phyloP scores from a whole-genome alignment of 2,329 filamentous ascomycete genomes.

The Zarea fungicola region DNA sequence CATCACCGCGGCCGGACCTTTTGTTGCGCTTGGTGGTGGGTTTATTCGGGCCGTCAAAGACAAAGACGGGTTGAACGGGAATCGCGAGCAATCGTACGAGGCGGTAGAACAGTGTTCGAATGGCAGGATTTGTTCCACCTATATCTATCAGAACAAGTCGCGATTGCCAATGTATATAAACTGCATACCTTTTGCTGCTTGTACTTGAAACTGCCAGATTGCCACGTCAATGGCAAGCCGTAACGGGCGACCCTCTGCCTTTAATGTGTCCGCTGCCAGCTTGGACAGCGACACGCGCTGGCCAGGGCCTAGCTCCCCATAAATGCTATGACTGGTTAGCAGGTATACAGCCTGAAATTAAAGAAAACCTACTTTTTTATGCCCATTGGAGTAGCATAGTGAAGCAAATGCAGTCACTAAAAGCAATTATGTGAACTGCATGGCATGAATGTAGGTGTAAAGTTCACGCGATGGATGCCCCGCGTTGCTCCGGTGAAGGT shows the following conservation, averaged over 20 bases:
- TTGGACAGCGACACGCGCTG: conserved; percentile 76
- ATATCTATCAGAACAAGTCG: not conserved
- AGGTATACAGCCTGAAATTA: not conserved
- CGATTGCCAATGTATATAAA: not conserved
- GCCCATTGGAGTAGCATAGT: conserved; percentile 43
- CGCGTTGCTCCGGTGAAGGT: conserved; percentile 27
- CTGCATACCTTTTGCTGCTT: conserved; percentile 64
- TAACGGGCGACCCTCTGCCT: conserved; percentile 64
- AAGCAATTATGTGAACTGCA: conserved; percentile 13
- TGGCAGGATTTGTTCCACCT: conserved; percentile 83
- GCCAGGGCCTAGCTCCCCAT: conserved; percentile 80
- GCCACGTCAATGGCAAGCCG: conserved; percentile 89
- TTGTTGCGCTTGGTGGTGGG: conserved; percentile 87
- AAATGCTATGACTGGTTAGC: conserved; percentile 57
- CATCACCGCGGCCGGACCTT: conserved; percentile 58
- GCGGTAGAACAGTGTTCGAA: conserved; percentile 90
- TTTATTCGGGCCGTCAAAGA: conserved; percentile 84
- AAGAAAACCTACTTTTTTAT: conserved; percentile 51
- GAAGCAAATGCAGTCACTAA: not conserved
- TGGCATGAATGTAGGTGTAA: conserved; percentile 14
- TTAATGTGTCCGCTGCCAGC: conserved; percentile 72
- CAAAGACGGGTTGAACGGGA: conserved; percentile 81
- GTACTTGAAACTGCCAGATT: conserved; percentile 95
- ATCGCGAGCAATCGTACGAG: conserved; percentile 70
- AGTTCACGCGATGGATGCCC: conserved; percentile 11